Evolutionary conservation across 441 rosid genomes (phyloP).

Genomic region (Gossypium schwendimanii): DNA sequence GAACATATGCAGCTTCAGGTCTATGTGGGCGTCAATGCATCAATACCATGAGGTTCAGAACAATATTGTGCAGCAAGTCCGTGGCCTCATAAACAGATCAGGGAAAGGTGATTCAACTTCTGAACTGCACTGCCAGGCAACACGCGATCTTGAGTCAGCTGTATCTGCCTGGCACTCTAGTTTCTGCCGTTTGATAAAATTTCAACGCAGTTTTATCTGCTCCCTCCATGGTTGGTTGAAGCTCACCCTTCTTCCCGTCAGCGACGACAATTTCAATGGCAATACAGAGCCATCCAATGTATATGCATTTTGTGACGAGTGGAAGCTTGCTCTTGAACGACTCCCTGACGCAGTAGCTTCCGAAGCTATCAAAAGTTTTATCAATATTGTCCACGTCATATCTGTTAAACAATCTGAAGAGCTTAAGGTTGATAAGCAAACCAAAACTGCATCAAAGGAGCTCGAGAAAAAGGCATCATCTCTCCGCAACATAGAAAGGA

Average conservation of each 20-base stretch:
- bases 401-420: background rate
- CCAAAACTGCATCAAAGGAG: background rate
- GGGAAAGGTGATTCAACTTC: background rate
- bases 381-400: background rate
- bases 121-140: background rate
- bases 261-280: background rate
- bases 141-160: background rate
- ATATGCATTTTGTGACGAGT: background rate
- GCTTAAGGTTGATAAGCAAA: background rate
- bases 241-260: background rate
- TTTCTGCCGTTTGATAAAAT: background rate
- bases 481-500: background rate
- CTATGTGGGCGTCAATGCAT: background rate
- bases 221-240: background rate
- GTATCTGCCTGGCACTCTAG: background rate
- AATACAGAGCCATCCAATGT: background rate
- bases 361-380: background rate
- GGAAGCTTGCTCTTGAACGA: constrained; percentile 1
- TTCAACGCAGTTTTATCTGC: background rate
- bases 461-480: background rate
- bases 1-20: constrained; percentile 5
- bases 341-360: background rate
- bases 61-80: background rate
- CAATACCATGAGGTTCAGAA: constrained; percentile 2
- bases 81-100: constrained; percentile 3